Percentiles rank a stretch among this genome's conserved stretches.
phyloP scores from a whole-genome alignment of 495 filamentous ascomycete species.

The Penicillium paradoxum region DNA sequence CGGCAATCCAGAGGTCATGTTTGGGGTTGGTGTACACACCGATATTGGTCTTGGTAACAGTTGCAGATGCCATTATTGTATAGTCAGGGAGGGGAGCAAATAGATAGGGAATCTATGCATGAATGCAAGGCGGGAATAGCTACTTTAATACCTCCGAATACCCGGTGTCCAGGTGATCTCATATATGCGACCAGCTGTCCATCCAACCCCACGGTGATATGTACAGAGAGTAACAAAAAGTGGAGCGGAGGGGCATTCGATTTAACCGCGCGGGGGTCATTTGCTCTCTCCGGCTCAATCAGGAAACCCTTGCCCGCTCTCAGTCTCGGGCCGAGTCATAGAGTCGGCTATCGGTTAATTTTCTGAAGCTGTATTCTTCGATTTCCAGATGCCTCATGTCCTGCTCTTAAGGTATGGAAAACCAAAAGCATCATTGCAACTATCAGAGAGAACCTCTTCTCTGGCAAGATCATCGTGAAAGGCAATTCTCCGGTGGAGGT shows the following conservation, averaged over 20 bases:
- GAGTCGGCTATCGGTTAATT: constrained; percentile 27
- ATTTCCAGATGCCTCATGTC: neutral
- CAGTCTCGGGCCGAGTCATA: constrained; percentile 12
- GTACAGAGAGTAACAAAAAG: constrained; percentile 12
- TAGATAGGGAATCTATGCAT: constrained; percentile 3
- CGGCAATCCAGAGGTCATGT: constrained; percentile 86
- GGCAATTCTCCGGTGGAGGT: constrained; percentile 37
- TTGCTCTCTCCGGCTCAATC: constrained; percentile 5
- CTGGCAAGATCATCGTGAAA: constrained; percentile 14
- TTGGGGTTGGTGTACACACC: constrained; percentile 91
- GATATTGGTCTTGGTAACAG: constrained; percentile 72
- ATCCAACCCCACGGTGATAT: constrained; percentile 5
- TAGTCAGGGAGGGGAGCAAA: constrained; percentile 2
- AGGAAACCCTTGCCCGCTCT: constrained; percentile 11
- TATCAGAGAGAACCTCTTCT: neutral
- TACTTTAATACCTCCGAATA: constrained; percentile 18
- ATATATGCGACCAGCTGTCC: neutral
- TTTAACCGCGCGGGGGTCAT: constrained; percentile 27
- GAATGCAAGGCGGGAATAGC: constrained; percentile 6
- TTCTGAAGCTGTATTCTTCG: neutral
- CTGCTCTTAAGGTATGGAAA: too few relatives aligned
- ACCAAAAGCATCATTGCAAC: too few relatives aligned
- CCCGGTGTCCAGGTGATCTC: constrained; percentile 10
- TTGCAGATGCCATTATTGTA: constrained; percentile 37
- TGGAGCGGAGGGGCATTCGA: constrained; percentile 22